Conservation (phyloP, 495 filamentous ascomycete genomes). For the Xeromyces bisporus region DNA sequence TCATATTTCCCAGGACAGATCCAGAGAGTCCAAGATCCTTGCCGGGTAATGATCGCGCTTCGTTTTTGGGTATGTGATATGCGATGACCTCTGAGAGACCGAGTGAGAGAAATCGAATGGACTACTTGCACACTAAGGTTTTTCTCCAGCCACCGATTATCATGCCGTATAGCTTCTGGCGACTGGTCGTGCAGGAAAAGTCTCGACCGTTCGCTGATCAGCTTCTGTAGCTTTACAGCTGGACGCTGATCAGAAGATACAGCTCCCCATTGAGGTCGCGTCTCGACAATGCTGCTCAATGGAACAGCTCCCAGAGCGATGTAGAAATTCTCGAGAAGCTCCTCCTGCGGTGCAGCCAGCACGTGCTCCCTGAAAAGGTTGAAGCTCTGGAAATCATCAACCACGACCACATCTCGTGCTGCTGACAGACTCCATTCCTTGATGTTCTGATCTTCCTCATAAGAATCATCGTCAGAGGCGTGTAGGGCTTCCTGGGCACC, state of each 20-base stretch:
- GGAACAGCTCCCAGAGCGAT: constrained; percentile 29
- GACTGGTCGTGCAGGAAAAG: constrained; percentile 69
- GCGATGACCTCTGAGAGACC: constrained; percentile 49
- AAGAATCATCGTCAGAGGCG: constrained; percentile 26
- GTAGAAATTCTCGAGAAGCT: constrained; percentile 72
- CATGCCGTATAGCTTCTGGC: constrained; percentile 54
- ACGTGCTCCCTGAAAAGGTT: constrained; percentile 67
- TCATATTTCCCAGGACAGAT: constrained; percentile 50
- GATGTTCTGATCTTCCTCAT: constrained; percentile 50
- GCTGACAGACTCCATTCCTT: constrained; percentile 58
- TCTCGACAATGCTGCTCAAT: constrained; percentile 29
- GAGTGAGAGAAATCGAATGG: constrained; percentile 51
- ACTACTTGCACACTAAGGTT: constrained; percentile 67
- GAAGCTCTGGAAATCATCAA: constrained; percentile 77
- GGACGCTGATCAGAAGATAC: constrained; percentile 33
- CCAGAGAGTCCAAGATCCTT: constrained; percentile 31
- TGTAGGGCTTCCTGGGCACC: constrained; percentile 9
- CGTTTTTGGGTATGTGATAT: constrained; percentile 51
- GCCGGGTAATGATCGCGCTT: constrained; percentile 46
- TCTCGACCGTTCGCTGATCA: constrained; percentile 70
- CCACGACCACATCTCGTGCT: constrained; percentile 55
- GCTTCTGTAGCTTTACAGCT: constrained; percentile 47
- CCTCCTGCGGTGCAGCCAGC: constrained; percentile 74
- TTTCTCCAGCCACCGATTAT: constrained; percentile 76
- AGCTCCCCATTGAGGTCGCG: constrained; percentile 30